These are phyloP conservation scores for Kernera saxatilis DNA, from an alignment of 345 rosid genomes.

Conservation along the genomic window DNA sequence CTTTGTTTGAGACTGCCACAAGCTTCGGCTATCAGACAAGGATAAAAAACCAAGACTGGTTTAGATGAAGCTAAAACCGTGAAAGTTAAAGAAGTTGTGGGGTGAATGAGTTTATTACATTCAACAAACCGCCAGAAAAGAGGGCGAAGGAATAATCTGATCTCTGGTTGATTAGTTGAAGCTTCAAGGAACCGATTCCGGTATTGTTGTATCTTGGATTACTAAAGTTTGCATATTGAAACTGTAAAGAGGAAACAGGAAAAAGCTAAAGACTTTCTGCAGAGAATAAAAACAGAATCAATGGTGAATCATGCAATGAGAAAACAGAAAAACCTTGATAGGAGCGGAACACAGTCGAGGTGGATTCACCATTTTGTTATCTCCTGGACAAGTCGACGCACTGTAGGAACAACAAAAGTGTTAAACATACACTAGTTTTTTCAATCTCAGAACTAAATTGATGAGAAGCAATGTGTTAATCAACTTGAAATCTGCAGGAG, in stretches of 20 bases:
- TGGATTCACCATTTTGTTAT: conserved; percentile 34
- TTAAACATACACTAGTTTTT: not conserved
- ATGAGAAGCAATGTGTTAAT: not conserved
- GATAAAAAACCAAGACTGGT: not conserved
- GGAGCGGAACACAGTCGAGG: conserved; percentile 66
- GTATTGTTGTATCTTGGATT: conserved; percentile 41
- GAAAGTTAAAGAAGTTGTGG: not conserved
- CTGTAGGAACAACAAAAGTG: conserved; percentile 31
- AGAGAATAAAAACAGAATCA: not conserved
- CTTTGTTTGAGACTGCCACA: conserved; percentile 54
- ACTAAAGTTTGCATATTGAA: conserved; percentile 58
- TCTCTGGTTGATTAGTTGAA: conserved; percentile 73
- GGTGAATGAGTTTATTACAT: conserved; percentile 34
- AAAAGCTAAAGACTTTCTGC: not conserved
- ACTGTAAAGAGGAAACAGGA: conserved; percentile 30
- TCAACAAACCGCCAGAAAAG: conserved; percentile 53
- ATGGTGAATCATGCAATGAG: not conserved
- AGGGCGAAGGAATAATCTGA: conserved; percentile 64
- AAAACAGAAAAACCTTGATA: conserved; percentile 43
- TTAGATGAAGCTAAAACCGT: not conserved
- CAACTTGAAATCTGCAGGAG: conserved; percentile 71
- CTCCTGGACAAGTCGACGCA: conserved; percentile 47
- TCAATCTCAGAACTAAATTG: not conserved
- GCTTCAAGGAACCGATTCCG: conserved; percentile 56
- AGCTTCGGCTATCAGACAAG: conserved; percentile 50